These are phyloP conservation scores for Mortierella sp. DNA, from an alignment of 371 early-diverging fungal genomes.

Conservation along the genomic window DNA sequence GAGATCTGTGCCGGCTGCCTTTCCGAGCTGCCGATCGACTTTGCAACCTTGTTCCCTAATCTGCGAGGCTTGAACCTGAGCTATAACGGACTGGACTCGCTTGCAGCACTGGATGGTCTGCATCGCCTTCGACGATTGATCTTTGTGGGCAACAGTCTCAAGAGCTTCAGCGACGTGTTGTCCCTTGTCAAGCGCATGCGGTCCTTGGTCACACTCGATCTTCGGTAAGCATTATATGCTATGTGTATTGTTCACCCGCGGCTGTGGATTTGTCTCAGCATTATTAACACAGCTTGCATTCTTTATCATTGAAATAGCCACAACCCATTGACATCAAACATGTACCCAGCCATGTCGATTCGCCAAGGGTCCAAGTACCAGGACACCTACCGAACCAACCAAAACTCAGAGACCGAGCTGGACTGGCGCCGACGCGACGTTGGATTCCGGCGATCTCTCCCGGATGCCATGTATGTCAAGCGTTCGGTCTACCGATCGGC, in stretches of 20 bases:
- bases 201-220: constrained; percentile 62
- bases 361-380: constrained; percentile 47
- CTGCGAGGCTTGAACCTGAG: constrained; percentile 64
- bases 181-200: constrained; percentile 58
- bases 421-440: constrained; percentile 63
- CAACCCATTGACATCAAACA: constrained; percentile 52
- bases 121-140: constrained; percentile 63
- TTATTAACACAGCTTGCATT: background rate
- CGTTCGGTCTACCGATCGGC: constrained; percentile 64
- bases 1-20: constrained; percentile 66
- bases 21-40: constrained; percentile 62
- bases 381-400: constrained; percentile 47
- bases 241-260: background rate
- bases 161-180: constrained; percentile 57
- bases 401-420: constrained; percentile 49
- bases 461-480: constrained; percentile 61
- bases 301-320: constrained; percentile 14
- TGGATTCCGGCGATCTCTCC: constrained; percentile 55
- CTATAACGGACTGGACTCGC: constrained; percentile 63
- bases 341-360: constrained; percentile 58
- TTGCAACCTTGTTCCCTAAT: constrained; percentile 66
- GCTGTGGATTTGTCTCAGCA: too few relatives aligned
- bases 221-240: constrained; percentile 54
- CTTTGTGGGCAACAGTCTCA: constrained; percentile 66
- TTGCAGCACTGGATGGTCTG: constrained; percentile 62